Evolutionary conservation across 306 rosid genomes (phyloP), one percentile per base, ranked within the genome.

Genomic region (Sechiopsis laciniata): DNA sequence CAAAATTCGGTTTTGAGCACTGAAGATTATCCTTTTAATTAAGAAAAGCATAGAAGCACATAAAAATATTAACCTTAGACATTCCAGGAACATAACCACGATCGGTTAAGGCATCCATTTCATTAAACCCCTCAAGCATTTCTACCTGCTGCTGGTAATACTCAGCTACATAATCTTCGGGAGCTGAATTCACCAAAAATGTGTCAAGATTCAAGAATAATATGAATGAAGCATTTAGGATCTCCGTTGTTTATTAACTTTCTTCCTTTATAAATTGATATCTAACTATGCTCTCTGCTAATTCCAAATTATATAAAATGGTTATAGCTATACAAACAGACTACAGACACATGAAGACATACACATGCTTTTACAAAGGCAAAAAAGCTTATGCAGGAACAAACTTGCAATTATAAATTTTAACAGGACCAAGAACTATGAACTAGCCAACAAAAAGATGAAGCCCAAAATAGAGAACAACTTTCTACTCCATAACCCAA

Each of bases 101-200:
- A 70, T 91, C 88, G 0, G 96, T 87, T 55, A 95, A 85, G 53
- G 85, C 90, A 87, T 95, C 99, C 97, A 95, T 95, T 79, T 91
- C 95, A n/a, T 74, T 91, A 81, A 95, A 91, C 26, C 99, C 97
- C 86, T 95, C 95, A 0, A 95, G 97, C 87, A 89, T 87, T 83
- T 95, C 92, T 17, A 89, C 91, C 78, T 95, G 99, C 78, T 95
- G 97, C 82, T 95, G 97, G 77, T 95, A 95, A 83, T 95, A 95
- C 84, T 83, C 96, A 0, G 99, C 99, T 83, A 95, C 86, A 60
- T 85, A 74, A 83, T 91, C 96, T 78, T 89, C 99, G 29, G 87
- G 83, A 54, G 87, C 97, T 95, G 87, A 78, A 76, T 61, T 77
- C 79, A 83, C 57, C 69, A 73, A 45, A 54, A 78, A 58, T 50